These are phyloP conservation scores for Penicillium pancosmium DNA, from an alignment of 495 filamentous ascomycete genomes.

Conservation along the genomic window DNA sequence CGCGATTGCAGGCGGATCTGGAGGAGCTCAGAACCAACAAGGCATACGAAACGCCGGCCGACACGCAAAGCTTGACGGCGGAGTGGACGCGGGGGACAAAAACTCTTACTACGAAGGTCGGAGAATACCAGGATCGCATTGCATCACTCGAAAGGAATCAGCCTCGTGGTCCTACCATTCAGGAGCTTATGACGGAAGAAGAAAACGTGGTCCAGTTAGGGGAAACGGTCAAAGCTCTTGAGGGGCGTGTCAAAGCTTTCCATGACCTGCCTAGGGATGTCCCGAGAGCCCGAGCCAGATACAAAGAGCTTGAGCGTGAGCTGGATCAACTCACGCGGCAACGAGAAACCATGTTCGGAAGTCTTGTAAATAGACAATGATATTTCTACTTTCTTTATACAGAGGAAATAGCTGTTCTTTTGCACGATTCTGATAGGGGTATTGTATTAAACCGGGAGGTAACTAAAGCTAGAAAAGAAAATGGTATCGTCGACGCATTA, in stretches of 20 bases:
- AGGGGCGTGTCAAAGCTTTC: slow-evolving; percentile 59
- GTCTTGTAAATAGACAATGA: slow-evolving; percentile 31
- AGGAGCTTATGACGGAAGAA: slow-evolving; percentile 54
- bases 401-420: background rate
- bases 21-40: slow-evolving; percentile 44
- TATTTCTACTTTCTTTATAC: background rate
- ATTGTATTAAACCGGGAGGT: slow-evolving; percentile 5
- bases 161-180: slow-evolving; percentile 45
- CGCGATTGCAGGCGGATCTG: slow-evolving; percentile 37
- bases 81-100: slow-evolving; percentile 66
- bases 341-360: slow-evolving; percentile 72
- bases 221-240: slow-evolving; percentile 49
- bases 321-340: slow-evolving; percentile 56
- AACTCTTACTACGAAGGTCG: slow-evolving; percentile 56
- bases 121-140: slow-evolving; percentile 58
- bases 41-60: slow-evolving; percentile 50
- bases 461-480: slow-evolving; percentile 8
- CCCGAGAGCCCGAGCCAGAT: slow-evolving; percentile 63
- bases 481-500: slow-evolving; percentile 37
- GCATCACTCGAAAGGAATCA: slow-evolving; percentile 41
- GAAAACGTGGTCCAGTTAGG: slow-evolving; percentile 34
- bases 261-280: slow-evolving; percentile 70
- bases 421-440: background rate
- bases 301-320: slow-evolving; percentile 65
- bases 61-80: slow-evolving; percentile 60